Evolutionary conservation across 805 yeast genomes (phyloP), one percentile per base, ranked within the genome.

Genomic region (Yarrowia sp.): DNA sequence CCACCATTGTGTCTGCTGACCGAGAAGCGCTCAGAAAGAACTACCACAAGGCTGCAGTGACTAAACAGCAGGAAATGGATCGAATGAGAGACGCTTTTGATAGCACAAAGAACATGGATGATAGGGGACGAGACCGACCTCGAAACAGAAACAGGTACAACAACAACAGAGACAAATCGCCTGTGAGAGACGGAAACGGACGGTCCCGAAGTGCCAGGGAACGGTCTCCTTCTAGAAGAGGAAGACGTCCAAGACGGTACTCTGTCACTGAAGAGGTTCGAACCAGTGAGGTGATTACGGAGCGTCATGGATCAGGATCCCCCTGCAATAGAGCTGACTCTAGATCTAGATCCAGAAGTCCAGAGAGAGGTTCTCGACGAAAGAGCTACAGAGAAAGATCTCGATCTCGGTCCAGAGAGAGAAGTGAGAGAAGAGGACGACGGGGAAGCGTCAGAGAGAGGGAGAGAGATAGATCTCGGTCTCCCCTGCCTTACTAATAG

Each of bases 41-140:
- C 46, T 59, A 32, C 65, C 65, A 59, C 40, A 22, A 45, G 65
- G 50, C 65, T 0, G 65, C 65, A 5, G 14, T 45, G 26, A 59
- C 52, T 15, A 59, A 59, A 19, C 67, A 63, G 38, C 38, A 63
- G 48, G 67, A 63, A 2, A 36, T 49, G 38, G 56, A 48, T 15
- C 36, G 56, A 22, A 63, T 63, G 67, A 48, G 67, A 63, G 56
- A 63, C 26, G 67, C 67, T 11, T 59, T 59, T 16, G 65, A 59
- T 19, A 45, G 2, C 35, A 42, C 50, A 16, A 42, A 32, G 38
- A 42, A 59, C 42, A 3, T 43, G 52, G 65, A 59, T 10, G 65
- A 59, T 16, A 5, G 65, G n/a, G 65, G 65, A 15, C 38, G 65
- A 26, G 65, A 59, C 22, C 12, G 65, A 12, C 52, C 50, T 0